Percentiles rank a stretch among this genome's conserved stretches.
Conservation (phyloP, 164 flowering plant genomes). For the Stephania yunnanensis region DNA sequence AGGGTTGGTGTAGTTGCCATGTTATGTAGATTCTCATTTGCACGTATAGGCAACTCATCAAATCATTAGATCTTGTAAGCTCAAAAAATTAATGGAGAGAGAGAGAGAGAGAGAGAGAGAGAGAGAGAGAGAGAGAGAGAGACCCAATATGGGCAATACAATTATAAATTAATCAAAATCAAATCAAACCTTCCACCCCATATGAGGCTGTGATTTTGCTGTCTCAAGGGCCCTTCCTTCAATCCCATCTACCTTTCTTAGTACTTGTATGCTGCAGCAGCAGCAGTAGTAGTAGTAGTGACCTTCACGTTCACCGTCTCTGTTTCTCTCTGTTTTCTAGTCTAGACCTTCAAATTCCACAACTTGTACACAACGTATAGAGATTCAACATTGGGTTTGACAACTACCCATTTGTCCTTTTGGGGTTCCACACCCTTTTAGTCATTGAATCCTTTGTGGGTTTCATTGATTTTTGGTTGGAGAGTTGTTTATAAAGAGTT, state of each 20-base stretch:
- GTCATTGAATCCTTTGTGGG: background rate
- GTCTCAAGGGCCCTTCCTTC: background rate
- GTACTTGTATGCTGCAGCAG: background rate
- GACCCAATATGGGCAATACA: background rate
- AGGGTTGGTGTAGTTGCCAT: too few species aligned
- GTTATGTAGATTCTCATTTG: background rate
- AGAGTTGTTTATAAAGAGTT: too few species aligned
- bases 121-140: too few species aligned
- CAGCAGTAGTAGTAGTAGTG: background rate
- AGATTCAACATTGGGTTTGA: too few species aligned
- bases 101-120: too few species aligned
- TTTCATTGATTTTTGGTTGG: background rate
- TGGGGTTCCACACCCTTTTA: background rate
- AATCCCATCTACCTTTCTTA: background rate
- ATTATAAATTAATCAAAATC: background rate
- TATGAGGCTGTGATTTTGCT: slow-evolving; percentile 1
- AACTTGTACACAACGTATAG: too few species aligned
- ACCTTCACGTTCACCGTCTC: background rate
- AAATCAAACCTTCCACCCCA: background rate
- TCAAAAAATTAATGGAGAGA: background rate
- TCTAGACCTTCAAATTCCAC: background rate
- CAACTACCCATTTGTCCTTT: too few species aligned
- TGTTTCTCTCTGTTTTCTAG: background rate
- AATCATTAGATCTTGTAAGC: background rate
- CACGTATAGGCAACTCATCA: background rate